A percentile compares a stretch with the other conserved stretches of the same genome.
These are phyloP conservation scores for Halophytophthora batemanensis DNA, from an alignment of 352 stramenopile species.

Conservation along the genomic window DNA sequence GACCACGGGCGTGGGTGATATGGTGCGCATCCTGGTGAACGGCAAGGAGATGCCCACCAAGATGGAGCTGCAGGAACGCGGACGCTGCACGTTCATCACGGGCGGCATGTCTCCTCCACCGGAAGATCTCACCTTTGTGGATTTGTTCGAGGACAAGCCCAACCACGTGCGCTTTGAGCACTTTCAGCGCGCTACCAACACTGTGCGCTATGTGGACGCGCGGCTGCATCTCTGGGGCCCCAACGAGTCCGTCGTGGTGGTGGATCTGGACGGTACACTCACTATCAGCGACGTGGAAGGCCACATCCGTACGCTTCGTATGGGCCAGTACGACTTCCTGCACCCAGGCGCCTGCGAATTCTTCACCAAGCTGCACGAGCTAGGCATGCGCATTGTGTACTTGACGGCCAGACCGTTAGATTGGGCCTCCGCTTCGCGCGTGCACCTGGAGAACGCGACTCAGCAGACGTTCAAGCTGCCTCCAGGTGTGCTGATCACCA, in stretches of 20 bases:
- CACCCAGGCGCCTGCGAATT: slow-evolving; percentile 77
- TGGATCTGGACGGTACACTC: slow-evolving; percentile 79
- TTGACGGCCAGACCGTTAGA: slow-evolving; percentile 77
- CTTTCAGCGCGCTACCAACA: slow-evolving; percentile 64
- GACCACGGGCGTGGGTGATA: slow-evolving; percentile 61
- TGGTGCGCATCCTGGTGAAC: slow-evolving; percentile 73
- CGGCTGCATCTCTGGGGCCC: slow-evolving; percentile 74
- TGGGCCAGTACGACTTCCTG: slow-evolving; percentile 83
- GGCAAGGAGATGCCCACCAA: slow-evolving; percentile 71
- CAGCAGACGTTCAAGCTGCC: slow-evolving; percentile 60
- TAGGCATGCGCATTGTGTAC: slow-evolving; percentile 77
- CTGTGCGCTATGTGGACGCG: slow-evolving; percentile 68
- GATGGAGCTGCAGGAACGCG: slow-evolving; percentile 69
- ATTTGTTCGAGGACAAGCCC: slow-evolving; percentile 55
- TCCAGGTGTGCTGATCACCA: slow-evolving; percentile 74
- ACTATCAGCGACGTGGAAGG: slow-evolving; percentile 85
- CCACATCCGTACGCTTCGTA: slow-evolving; percentile 78
- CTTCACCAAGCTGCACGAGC: slow-evolving; percentile 75
- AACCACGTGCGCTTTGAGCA: slow-evolving; percentile 81
- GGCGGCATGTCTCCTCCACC: slow-evolving; percentile 58
- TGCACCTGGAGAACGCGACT: slow-evolving; percentile 69
- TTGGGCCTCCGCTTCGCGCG: slow-evolving; percentile 68
- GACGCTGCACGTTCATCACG: slow-evolving; percentile 63
- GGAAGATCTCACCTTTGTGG: slow-evolving; percentile 45
- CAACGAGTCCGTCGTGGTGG: slow-evolving; percentile 79